Evolutionary conservation across 768 basidiomycete species (phyloP), one percentile per base, ranked within the genome.

Genomic region (Leccinum broughii): DNA sequence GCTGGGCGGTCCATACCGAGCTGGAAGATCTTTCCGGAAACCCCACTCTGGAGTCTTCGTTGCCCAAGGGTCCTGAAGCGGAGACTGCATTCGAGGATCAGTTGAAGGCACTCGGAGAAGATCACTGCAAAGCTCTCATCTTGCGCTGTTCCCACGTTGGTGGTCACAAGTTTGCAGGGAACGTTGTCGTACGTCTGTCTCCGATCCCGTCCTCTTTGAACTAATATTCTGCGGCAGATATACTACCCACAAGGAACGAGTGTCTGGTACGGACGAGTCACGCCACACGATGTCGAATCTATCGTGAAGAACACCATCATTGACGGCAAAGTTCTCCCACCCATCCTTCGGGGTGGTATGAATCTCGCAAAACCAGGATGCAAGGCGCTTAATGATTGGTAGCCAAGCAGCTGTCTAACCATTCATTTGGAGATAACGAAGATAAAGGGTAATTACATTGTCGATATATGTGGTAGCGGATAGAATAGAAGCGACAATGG

Each of bases 241-340:
- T 88, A 92, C 74, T 92, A 87, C 51, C 94, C 95, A 0, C 83
- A 86, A 58, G 95, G 95, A 22, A 83, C 90, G 24, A 86, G 87
- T 41, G 82, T 98, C 30, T 98, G 94, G 88, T 98, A 98, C 68
- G 96, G 96, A 22, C 87, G 96, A 26, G 94, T 97, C 6, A 89
- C 90, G 26, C 88, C 95, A 8, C 89, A 93, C 70, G 91, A 96
- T 68, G 90, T 95, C 53, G 87, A 89, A 60, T 84, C 88, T 6
- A 87, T 95, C 57, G 93, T 95, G 51, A 83, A 86, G 64, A 89
- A 93, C 66, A 99, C 96, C 17, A 86, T 99, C 62, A 80, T 95
- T 58, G 80, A 83, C 20, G 96, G 96, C 3, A 83, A 87, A 68
- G 83, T 99, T 55, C 81, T 98, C 15, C 90, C 94, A 0, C 84